Conservation (phyloP, 2,329 filamentous ascomycete species). For the Tolypocladium ophioglossoides region DNA sequence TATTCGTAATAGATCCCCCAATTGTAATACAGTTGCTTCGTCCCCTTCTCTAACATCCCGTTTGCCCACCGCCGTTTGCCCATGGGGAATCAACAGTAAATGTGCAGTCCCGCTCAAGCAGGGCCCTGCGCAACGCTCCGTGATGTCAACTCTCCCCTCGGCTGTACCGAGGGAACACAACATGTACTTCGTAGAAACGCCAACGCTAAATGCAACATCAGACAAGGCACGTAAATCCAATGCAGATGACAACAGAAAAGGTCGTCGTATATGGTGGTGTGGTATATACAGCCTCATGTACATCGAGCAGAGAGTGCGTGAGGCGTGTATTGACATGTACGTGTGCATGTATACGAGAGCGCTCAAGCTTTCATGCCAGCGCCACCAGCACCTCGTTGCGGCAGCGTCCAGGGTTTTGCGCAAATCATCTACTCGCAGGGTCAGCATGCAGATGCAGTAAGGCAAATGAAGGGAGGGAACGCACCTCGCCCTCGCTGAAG, state of each 20-base stretch:
- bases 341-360: not conserved
- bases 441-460: conserved; percentile 1
- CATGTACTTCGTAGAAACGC: conserved; percentile 1
- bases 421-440: conserved; percentile 47
- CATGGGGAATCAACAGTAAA: not conserved
- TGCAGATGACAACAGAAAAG: too few relatives aligned
- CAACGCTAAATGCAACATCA: not conserved
- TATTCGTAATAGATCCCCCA: not conserved
- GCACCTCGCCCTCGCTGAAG: conserved; percentile 91
- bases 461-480: conserved; percentile 18
- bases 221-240: not conserved
- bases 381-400: conserved; percentile 35
- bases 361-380: conserved; percentile 3
- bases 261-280: not conserved
- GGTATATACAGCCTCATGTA: not conserved
- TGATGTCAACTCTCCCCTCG: not conserved
- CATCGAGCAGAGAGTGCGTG: not conserved
- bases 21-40: too few relatives aligned
- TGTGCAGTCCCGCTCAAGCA: not conserved
- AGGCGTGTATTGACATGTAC: too few relatives aligned
- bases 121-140: not conserved
- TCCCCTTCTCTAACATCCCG: not conserved
- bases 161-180: not conserved
- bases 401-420: conserved; percentile 59
- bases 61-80: not conserved